These are phyloP conservation scores for Uncinocarpus reesii DNA, from an alignment of 2,329 filamentous ascomycete genomes.

Conservation along the genomic window DNA sequence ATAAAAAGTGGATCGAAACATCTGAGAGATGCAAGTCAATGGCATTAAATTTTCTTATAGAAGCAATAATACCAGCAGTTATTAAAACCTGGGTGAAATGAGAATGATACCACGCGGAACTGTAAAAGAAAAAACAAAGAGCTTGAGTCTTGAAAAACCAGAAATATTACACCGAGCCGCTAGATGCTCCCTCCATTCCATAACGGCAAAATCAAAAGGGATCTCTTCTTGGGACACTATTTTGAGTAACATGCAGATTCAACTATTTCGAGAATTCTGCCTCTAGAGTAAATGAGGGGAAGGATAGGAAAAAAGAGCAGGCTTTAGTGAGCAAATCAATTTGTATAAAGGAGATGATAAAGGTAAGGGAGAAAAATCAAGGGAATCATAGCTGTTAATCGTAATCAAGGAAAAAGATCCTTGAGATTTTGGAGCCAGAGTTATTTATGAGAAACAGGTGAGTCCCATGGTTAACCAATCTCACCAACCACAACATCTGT, in stretches of 20 bases:
- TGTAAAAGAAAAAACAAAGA: no score
- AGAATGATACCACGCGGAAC: no score
- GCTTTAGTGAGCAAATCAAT: not conserved
- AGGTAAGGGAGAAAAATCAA: no score
- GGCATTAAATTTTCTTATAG: no score
- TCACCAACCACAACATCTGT: conserved; percentile 15
- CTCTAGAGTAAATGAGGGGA: not conserved
- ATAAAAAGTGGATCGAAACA: no score
- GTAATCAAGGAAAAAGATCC: not conserved
- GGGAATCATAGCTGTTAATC: no score
- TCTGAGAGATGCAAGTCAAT: no score
- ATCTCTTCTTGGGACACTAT: not conserved
- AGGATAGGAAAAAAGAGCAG: not conserved
- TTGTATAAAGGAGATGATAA: no score
- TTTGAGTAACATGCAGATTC: not conserved
- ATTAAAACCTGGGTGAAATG: no score
- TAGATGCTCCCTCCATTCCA: not conserved
- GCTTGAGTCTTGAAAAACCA: not conserved
- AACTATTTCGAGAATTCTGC: not conserved
- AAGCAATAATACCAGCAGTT: no score
- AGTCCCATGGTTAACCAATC: not conserved
- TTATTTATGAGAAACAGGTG: conserved; percentile 24
- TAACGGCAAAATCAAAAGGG: not conserved
- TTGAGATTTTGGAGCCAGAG: no score
- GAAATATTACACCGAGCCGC: conserved; percentile 10